These are phyloP conservation scores for Seiridium cupressi DNA, from an alignment of 2,329 filamentous ascomycete species.

Conservation along the genomic window DNA sequence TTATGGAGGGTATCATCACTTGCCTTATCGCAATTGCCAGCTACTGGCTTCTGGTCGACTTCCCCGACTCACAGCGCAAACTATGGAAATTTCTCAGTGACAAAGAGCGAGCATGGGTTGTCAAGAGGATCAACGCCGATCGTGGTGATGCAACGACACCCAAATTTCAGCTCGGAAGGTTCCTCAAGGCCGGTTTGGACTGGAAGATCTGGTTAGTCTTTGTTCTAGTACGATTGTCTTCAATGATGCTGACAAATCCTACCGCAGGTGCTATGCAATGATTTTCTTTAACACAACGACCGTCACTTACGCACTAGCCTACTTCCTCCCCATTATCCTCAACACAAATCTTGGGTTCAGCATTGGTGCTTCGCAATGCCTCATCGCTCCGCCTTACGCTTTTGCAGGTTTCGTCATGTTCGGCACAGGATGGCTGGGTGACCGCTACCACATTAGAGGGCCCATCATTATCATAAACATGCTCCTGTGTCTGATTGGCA, in stretches of 20 bases:
- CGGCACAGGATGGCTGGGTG: conserved; percentile 59
- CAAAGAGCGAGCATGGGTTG: conserved; percentile 34
- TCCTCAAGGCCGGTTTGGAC: conserved; percentile 28
- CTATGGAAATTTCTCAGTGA: conserved; percentile 38
- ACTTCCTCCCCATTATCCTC: conserved; percentile 77
- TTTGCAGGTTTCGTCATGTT: conserved; percentile 65
- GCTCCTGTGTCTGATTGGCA: conserved; percentile 63
- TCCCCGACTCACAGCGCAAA: conserved; percentile 41
- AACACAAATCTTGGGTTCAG: conserved; percentile 60
- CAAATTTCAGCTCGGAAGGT: conserved; percentile 35
- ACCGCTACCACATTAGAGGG: conserved; percentile 65
- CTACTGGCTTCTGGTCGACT: conserved; percentile 48
- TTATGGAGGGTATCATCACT: conserved; percentile 53
- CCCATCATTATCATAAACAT: conserved; percentile 66
- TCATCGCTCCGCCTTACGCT: conserved; percentile 68
- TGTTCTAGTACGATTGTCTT: not conserved
- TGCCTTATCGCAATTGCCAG: conserved; percentile 37
- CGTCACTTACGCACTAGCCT: conserved; percentile 72
- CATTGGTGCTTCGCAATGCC: conserved; percentile 63
- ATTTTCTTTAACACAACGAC: conserved; percentile 68
- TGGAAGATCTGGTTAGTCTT: conserved; percentile 12
- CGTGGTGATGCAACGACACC: conserved; percentile 48
- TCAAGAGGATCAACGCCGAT: conserved; percentile 40
- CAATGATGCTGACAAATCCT: not conserved
- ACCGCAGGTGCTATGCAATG: conserved; percentile 55